These are phyloP conservation scores for Sclerotinia minor DNA, from an alignment of 2,329 filamentous ascomycete species.

Conservation along the genomic window DNA sequence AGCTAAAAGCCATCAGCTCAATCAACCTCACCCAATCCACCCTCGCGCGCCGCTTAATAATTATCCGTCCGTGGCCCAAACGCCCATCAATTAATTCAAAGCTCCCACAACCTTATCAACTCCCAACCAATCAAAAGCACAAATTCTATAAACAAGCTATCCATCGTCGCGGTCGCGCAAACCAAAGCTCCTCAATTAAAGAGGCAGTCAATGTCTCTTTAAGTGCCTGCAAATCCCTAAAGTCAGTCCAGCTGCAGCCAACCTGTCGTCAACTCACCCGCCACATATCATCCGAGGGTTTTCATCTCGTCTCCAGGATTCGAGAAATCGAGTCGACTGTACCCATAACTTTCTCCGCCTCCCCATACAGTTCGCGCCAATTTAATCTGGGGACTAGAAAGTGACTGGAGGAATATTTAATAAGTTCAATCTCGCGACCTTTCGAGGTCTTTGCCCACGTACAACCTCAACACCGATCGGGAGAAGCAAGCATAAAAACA, in stretches of 20 bases:
- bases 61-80: conserved; percentile 5
- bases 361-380: neutral
- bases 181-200: conserved; percentile 8
- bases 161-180: conserved; percentile 25
- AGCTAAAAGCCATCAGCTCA: neutral
- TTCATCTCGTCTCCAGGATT: neutral
- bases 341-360: conserved; percentile 13
- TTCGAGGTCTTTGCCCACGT: conserved; percentile 2
- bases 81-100: conserved; percentile 4
- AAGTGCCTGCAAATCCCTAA: neutral
- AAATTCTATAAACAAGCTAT: conserved; percentile 24
- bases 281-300: neutral
- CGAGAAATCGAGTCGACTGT: conserved; percentile 9
- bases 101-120: conserved; percentile 16
- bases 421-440: conserved; percentile 1
- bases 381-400: conserved; percentile 13
- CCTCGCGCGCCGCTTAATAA: conserved; percentile 9
- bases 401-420: conserved; percentile 1
- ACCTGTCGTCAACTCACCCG: conserved; percentile 2
- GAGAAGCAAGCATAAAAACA: conserved; percentile 24
- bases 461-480: conserved; percentile 15
- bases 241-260: conserved; percentile 13
- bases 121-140: conserved; percentile 14
- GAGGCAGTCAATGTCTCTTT: conserved; percentile 10
- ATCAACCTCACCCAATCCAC: conserved; percentile 1